Base-by-base conservation (phyloP, 208 protist species). In the Trypanosoma conorhini region DNA sequence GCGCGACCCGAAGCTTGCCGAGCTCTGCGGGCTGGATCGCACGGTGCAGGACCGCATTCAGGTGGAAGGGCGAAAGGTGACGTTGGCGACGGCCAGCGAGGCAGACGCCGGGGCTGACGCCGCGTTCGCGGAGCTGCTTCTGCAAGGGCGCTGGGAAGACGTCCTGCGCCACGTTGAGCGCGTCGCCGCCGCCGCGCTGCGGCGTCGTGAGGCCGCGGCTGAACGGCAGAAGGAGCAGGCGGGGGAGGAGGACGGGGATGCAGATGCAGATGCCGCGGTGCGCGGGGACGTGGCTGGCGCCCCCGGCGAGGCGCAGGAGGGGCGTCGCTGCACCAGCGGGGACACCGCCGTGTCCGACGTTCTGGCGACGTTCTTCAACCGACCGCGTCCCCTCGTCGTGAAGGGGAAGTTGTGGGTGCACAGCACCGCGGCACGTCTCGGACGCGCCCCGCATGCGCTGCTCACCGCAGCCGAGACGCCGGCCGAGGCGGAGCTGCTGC, bases 31-130 rank as follows among this genome's bases (percentile, higher is more conserved):
- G 42, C 26, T 81, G 28, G 73, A 77, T 62, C 73, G 72, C 42
- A 85, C 80, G n/a, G 31, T 40, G n/a, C 57, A 48, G 9, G 22
- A 63, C 21, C 51, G 33, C 5, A 65, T 85, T 35, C 38, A 64
- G 38, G 55, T 85, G 15, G 59, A 74, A 17, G 80, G 80, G 0
- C 19, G 67, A 56, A 77, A 62, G 44, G 63, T 81, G 33, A 56
- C 76, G 12, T 26, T 77, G 21, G 21, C 22, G 52, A 54, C 62
- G 15, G 67, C 62, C 21, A 55, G 24, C 13, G 40, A 57, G 33
- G 28, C 38, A 3, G 9, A 57, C 21, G 31, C 52, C 0, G 38
- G 24, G 21, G 31, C 60, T 3, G 59, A 63, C 56, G 15, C 52
- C 30, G 48, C 55, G 35, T 70, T 73, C 70, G 62, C 63, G 51